Conservation (phyloP, 1,139 yeast species). For the Diutina neorugosa region DNA sequence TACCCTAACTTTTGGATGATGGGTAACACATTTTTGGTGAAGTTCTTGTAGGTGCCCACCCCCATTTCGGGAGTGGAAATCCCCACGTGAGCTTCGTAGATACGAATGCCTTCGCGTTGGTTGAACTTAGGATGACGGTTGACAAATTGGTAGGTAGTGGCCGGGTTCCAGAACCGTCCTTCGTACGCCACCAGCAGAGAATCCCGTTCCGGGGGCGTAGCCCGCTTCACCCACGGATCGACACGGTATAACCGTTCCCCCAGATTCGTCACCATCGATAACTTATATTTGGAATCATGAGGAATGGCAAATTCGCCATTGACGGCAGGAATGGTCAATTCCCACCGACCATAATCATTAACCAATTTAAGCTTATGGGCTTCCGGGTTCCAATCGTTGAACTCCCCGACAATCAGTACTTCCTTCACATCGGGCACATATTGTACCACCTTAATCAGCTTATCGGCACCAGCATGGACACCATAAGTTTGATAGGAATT, state of each 20-base stretch:
- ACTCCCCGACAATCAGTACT: constrained; percentile 80
- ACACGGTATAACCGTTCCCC: constrained; percentile 69
- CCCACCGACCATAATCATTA: constrained; percentile 59
- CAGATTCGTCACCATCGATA: constrained; percentile 49
- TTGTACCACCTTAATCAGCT: constrained; percentile 53
- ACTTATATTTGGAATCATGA: constrained; percentile 72
- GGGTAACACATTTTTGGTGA: constrained; percentile 73
- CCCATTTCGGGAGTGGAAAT: constrained; percentile 85
- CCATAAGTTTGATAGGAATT: constrained; percentile 64
- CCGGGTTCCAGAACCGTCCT: constrained; percentile 89
- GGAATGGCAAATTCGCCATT: constrained; percentile 56
- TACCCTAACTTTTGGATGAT: constrained; percentile 75
- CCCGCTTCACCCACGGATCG: constrained; percentile 84
- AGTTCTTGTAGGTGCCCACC: constrained; percentile 76
- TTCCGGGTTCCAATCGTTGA: constrained; percentile 66
- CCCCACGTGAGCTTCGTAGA: constrained; percentile 95
- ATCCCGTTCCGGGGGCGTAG: constrained; percentile 49
- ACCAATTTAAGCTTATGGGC: constrained; percentile 44
- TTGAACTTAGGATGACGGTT: constrained; percentile 45
- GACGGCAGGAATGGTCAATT: constrained; percentile 40
- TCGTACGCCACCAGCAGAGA: constrained; percentile 38
- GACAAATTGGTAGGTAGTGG: constrained; percentile 44
- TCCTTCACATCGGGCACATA: constrained; percentile 81
- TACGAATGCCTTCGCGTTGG: constrained; percentile 41
- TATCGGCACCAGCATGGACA: constrained; percentile 48